Conservation (phyloP, 139 green algal species). For the Picochlorum sp. region DNA sequence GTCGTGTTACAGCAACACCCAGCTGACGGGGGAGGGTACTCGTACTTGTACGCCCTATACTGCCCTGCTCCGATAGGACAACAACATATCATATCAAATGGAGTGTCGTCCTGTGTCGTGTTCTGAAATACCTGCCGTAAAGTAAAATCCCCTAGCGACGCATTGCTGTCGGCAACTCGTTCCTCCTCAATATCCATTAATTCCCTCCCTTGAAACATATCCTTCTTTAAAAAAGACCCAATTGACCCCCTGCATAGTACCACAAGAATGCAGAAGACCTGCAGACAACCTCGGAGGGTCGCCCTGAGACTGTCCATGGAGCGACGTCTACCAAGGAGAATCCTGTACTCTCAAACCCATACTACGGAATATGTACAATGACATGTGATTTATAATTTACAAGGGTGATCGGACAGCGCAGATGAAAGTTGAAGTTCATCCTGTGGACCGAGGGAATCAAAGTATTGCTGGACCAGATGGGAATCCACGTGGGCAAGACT, state of each 20-base stretch:
- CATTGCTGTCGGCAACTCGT: no score
- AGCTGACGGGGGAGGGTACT: background rate
- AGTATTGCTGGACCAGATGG: background rate
- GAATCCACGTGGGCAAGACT: slow-evolving; percentile 34
- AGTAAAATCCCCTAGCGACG: no score
- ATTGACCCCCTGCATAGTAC: no score
- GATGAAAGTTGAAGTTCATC: slow-evolving; percentile 26
- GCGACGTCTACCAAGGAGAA: no score
- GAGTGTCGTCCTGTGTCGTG: background rate
- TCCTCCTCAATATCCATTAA: no score
- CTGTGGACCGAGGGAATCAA: slow-evolving; percentile 11
- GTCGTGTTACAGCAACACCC: background rate
- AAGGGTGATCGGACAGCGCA: background rate
- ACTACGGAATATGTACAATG: background rate
- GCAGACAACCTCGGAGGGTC: no score
- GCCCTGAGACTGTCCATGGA: no score
- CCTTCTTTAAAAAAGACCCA: no score
- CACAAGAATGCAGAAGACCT: no score
- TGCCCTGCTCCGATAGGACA: background rate
- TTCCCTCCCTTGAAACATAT: no score
- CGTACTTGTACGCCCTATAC: background rate
- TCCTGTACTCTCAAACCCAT: no score
- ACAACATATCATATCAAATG: background rate
- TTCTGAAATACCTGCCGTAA: background rate
- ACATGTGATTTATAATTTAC: slow-evolving; percentile 10